A percentile compares a stretch with the other conserved stretches of the same genome.
Evolutionary conservation across 441 rosid species (phyloP).

Genomic region (Lagerstroemia fauriei): DNA sequence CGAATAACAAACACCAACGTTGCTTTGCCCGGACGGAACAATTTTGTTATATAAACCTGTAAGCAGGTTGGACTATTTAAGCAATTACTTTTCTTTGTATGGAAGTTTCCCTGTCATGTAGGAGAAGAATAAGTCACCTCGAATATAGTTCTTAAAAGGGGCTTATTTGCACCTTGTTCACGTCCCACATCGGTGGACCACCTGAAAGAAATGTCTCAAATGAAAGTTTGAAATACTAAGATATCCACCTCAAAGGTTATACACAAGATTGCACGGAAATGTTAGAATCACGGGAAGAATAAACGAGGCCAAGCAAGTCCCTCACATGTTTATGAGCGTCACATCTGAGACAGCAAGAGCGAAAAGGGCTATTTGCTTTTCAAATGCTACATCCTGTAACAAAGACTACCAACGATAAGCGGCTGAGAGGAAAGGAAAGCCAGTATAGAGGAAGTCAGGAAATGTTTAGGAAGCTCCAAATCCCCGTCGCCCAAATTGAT

Average conservation of each 20-base stretch:
- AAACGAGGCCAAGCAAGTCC: slow-evolving; percentile 7
- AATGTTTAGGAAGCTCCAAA: too few species aligned
- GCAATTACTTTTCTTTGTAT: slow-evolving; percentile 17
- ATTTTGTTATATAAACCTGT: slow-evolving; percentile 77
- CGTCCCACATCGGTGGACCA: slow-evolving; percentile 98
- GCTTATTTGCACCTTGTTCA: slow-evolving; percentile 89
- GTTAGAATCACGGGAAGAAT: background rate
- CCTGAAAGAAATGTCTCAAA: slow-evolving; percentile 39
- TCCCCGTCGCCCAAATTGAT: too few species aligned
- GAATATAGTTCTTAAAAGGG: slow-evolving; percentile 83
- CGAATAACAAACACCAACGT: slow-evolving; percentile 89
- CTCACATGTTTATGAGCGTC: slow-evolving; percentile 86
- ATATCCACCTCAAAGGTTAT: background rate
- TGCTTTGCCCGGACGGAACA: slow-evolving; percentile 89
- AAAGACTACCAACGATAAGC: slow-evolving; percentile 2
- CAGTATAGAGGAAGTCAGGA: too few species aligned
- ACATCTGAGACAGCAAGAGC: slow-evolving; percentile 86
- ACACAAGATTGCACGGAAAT: too few species aligned
- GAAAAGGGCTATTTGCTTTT: slow-evolving; percentile 88
- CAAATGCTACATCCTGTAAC: slow-evolving; percentile 83
- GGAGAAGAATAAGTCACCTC: slow-evolving; percentile 55
- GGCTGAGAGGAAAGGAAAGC: background rate
- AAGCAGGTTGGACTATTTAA: slow-evolving; percentile 21
- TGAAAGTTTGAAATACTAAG: background rate
- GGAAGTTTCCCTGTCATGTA: slow-evolving; percentile 13